Base-by-base conservation (phyloP, 176 grass and related monocot genomes). In the Ensete glaucum region DNA sequence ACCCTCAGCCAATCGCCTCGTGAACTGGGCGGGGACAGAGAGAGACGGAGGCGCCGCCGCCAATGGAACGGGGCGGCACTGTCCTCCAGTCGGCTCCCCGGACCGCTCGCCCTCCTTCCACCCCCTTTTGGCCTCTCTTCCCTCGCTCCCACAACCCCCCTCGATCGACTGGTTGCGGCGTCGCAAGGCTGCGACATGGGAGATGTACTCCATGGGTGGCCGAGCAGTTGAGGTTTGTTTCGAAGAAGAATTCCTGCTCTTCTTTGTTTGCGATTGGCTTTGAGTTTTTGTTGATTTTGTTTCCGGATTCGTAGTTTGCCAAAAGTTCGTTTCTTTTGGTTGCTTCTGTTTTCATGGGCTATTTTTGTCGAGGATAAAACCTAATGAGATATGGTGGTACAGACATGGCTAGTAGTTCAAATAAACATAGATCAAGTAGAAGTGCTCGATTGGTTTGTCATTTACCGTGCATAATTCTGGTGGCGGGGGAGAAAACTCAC, bases 61-160 rank as follows among this genome's bases (percentile, higher is more conserved):
- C 70, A 29, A 72, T 72, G 70, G 70, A 72, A 53, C 50, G 70
- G 70, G 70, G 70, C 16, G 51, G 23, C 11, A 10, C 63, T 24
- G 63, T n/a, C 50, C 21, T 72, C 70, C 50, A 72, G 21, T 72
- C 51, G 20, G 11, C 50, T 54, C 50, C 53, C 9, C 50, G 49
- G n/a, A 22, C 8, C 16, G 50, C 50, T 13, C n/a, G 13, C 23
- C 63, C 63, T 65, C n/a, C 23, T 65, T 65, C 63, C 63, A 27
- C 27, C 23, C 8, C 22, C 51, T 54, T 50, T 54, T 24, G 70
- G 70, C 51, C 70, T 11, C n/a, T 72, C 50, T n/a, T 72, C 50
- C 49, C 21, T 9, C 67, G 29, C 67, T 70, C 67, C 17, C 48
- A 20, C 70, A 21, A 54, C 70, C 2, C 70, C 17, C n/a, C 2